phyloP scores from a whole-genome alignment of 116 monocot genomes.

The Zostera marina region DNA sequence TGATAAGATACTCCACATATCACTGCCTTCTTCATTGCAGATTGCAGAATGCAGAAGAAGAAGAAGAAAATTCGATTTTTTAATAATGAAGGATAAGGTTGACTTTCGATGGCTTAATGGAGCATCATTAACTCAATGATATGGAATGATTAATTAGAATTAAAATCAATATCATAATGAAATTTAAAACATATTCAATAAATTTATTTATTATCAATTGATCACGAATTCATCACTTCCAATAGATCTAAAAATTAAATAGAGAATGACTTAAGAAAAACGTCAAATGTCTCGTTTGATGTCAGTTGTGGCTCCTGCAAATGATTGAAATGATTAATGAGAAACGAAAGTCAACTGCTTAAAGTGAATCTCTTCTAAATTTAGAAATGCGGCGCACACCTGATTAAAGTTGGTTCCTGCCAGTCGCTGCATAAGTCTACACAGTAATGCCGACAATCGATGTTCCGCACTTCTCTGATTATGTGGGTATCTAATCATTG shows the following conservation, averaged over 20 bases:
- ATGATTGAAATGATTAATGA: not conserved
- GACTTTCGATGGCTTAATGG: too few species aligned
- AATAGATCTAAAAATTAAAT: constrained; percentile 34
- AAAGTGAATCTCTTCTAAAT: too few species aligned
- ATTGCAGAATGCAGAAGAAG: too few species aligned
- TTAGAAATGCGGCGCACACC: not conserved
- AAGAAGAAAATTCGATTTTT: too few species aligned
- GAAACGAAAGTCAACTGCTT: too few species aligned
- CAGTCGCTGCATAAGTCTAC: constrained; percentile 68
- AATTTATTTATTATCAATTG: too few species aligned
- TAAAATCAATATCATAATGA: too few species aligned
- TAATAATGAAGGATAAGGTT: too few species aligned
- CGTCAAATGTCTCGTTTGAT: constrained; percentile 51
- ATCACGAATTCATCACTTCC: too few species aligned
- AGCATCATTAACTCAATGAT: too few species aligned
- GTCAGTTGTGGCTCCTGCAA: constrained; percentile 89
- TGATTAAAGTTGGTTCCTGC: constrained; percentile 5
- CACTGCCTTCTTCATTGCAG: not conserved
- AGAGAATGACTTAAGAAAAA: constrained; percentile 69
- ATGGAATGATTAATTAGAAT: too few species aligned
- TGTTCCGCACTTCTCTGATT: constrained; percentile 39
- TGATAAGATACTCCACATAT: not conserved
- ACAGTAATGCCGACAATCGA: constrained; percentile 44
- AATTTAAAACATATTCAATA: too few species aligned
- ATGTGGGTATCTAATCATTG: constrained; percentile 41